A percentile compares a stretch with the other conserved stretches of the same genome.
Evolutionary conservation across 768 basidiomycete species (phyloP).

Genomic region (Calvatia gigantea): DNA sequence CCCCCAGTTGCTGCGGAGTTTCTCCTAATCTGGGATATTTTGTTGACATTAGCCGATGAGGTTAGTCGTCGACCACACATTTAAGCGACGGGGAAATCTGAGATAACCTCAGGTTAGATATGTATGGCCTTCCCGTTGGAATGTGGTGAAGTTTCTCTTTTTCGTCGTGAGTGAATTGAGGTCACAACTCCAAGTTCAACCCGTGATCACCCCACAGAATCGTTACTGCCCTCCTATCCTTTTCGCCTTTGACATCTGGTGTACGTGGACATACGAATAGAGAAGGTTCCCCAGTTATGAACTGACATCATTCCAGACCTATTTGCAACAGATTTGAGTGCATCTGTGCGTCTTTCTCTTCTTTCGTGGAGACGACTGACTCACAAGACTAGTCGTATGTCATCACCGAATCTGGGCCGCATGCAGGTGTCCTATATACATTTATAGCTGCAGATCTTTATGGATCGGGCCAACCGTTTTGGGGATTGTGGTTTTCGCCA

Average conservation of each 20-base stretch:
- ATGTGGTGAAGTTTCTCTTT: neutral
- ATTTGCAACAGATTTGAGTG: neutral
- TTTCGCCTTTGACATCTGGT: conserved; percentile 2
- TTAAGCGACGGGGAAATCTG: too few relatives aligned
- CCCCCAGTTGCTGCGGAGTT: neutral
- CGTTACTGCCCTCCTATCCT: conserved; percentile 4
- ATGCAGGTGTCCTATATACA: neutral
- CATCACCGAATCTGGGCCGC: neutral
- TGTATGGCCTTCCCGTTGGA: conserved; percentile 1
- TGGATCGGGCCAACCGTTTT: neutral
- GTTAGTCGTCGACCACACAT: neutral
- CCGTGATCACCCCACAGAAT: neutral
- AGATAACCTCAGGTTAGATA: neutral
- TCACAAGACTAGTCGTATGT: neutral
- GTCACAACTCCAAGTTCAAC: neutral
- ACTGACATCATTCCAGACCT: neutral
- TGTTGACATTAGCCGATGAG: conserved; percentile 1
- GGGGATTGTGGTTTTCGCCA: neutral
- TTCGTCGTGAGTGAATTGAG: neutral
- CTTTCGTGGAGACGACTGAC: neutral
- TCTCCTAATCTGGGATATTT: conserved; percentile 8
- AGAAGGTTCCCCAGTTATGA: neutral
- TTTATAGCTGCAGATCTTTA: neutral
- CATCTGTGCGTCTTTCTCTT: neutral
- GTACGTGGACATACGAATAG: neutral